A percentile compares a stretch with the other conserved stretches of the same genome.
phyloP scores from a whole-genome alignment of 257 asterid genomes.

The Coffea eugenioides region DNA sequence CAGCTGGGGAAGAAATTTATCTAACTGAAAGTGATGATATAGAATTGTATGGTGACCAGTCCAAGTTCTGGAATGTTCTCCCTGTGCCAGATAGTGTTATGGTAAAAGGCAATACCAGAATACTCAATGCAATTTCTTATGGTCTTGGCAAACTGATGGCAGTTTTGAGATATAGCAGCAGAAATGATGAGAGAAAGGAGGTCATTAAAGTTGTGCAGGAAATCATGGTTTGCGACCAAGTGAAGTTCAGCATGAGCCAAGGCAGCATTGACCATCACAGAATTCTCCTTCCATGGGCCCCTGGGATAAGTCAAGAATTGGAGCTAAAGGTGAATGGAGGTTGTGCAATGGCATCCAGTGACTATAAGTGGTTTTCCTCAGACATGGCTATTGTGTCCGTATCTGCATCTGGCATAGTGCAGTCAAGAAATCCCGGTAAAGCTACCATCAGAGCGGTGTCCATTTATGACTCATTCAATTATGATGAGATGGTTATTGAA shows the following conservation, averaged over 20 bases:
- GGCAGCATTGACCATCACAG: conserved; percentile 31
- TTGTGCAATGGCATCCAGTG: conserved; percentile 76
- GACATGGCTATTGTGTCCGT: conserved; percentile 70
- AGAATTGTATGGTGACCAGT: conserved; percentile 51
- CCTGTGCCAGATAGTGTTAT: conserved; percentile 47
- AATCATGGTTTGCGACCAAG: conserved; percentile 88
- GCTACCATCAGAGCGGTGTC: conserved; percentile 73
- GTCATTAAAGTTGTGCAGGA: conserved; percentile 80
- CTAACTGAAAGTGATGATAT: conserved; percentile 68
- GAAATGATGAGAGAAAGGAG: conserved; percentile 53
- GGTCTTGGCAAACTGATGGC: conserved; percentile 88
- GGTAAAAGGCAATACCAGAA: conserved; percentile 37
- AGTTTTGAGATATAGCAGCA: conserved; percentile 55
- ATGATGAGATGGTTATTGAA: conserved; percentile 66
- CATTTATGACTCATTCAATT: conserved; percentile 69
- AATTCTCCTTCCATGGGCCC: conserved; percentile 79
- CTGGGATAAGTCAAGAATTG: conserved; percentile 78
- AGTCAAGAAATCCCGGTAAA: conserved; percentile 83
- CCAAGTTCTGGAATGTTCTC: conserved; percentile 61
- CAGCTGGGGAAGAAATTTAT: conserved; percentile 61
- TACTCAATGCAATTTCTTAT: conserved; percentile 55
- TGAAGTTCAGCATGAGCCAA: conserved; percentile 47
- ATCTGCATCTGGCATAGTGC: conserved; percentile 74
- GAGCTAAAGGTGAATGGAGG: conserved; percentile 86
- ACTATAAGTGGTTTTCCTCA: conserved; percentile 86